phyloP scores from a whole-genome alignment of 73 alveolate genomes.

The Paramecium biaurelia region DNA sequence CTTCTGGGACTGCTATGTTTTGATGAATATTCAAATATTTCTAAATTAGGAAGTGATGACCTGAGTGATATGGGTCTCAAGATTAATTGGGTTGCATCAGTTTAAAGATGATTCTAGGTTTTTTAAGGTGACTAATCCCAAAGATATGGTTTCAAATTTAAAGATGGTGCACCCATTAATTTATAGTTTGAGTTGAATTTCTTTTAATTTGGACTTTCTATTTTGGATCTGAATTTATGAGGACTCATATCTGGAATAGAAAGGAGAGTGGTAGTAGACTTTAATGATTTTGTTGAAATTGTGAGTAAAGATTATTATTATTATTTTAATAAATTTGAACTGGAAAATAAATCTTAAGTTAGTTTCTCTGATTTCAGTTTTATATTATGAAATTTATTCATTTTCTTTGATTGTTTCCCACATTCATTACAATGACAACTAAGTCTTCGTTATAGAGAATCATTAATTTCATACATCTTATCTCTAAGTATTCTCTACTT shows the following conservation, averaged over 20 bases:
- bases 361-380: neutral
- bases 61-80: neutral
- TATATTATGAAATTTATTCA: neutral
- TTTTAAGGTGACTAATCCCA: neutral
- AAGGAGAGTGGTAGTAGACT: neutral
- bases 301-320: neutral
- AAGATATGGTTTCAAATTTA: neutral
- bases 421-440: slow-evolving; percentile 1
- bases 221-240: neutral
- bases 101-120: neutral
- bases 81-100: neutral
- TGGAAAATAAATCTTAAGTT: neutral
- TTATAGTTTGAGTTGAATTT: neutral
- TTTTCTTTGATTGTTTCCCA: neutral
- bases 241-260: neutral
- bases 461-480: neutral
- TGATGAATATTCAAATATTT: neutral
- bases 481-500: neutral
- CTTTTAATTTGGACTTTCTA: neutral
- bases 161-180: neutral
- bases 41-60: neutral
- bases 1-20: neutral
- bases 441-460: neutral
- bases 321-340: neutral
- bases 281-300: neutral